These are phyloP conservation scores for Juglanconis oblonga DNA, from an alignment of 2,329 filamentous ascomycete species.

Conservation along the genomic window DNA sequence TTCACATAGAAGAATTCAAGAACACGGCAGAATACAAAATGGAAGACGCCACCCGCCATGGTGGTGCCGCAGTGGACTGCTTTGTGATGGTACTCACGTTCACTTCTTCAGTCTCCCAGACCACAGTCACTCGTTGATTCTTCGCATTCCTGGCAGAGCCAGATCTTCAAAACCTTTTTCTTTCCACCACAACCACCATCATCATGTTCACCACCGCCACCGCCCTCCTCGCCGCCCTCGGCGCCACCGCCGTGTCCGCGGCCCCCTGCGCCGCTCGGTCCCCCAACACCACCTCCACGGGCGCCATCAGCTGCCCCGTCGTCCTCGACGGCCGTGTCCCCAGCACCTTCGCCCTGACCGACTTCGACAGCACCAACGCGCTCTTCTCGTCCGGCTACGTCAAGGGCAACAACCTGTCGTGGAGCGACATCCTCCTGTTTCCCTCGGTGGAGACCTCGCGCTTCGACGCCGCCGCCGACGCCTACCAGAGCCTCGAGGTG, in stretches of 20 bases:
- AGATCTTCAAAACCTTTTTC: background rate
- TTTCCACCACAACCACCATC: background rate
- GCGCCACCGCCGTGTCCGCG: conserved; percentile 1
- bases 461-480: conserved; percentile 33
- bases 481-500: conserved; percentile 38
- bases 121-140: background rate
- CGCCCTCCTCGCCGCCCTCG: conserved; percentile 1
- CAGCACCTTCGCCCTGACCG: conserved; percentile 21
- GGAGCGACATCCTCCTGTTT: conserved; percentile 35
- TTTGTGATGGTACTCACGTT: background rate
- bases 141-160: background rate
- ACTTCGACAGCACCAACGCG: conserved; percentile 32
- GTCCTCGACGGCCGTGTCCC: conserved; percentile 36
- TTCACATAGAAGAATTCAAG: background rate
- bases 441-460: conserved; percentile 26
- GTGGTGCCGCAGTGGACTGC: background rate
- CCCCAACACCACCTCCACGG: conserved; percentile 1
- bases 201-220: background rate
- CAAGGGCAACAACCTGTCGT: conserved; percentile 32
- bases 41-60: background rate
- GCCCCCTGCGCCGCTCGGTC: background rate
- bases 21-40: background rate
- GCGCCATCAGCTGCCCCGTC: conserved; percentile 30
- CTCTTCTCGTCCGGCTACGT: conserved; percentile 35
- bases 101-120: background rate